Evolutionary conservation across 108 stramenopile species (phyloP).

Genomic region (Heterococcus sp.): DNA sequence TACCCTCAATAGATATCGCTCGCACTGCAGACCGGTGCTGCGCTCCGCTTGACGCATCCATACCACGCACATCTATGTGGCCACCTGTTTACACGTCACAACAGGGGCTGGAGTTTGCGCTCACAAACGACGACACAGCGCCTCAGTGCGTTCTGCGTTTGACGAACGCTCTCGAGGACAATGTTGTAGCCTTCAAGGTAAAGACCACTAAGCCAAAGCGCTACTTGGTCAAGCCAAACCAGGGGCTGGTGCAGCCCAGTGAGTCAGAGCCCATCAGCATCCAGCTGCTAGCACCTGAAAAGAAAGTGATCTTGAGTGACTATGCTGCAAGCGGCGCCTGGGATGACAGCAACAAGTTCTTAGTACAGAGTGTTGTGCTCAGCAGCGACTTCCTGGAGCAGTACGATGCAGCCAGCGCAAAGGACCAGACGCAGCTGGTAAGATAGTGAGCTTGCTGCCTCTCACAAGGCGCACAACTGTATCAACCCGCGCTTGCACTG

Average conservation of each 20-base stretch:
- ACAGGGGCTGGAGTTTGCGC: conserved; percentile 18
- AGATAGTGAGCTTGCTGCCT: no score
- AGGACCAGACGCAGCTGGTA: neutral
- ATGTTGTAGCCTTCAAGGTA: conserved; percentile 32
- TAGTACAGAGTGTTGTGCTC: conserved; percentile 17
- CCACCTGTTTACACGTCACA: no score
- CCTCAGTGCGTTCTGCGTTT: conserved; percentile 19
- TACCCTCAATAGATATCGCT: no score
- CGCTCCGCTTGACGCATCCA: no score
- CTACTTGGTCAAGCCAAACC: conserved; percentile 35
- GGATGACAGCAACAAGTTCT: conserved; percentile 34
- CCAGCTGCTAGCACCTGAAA: conserved; percentile 27
- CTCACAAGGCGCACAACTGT: no score
- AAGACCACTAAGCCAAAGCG: conserved; percentile 48
- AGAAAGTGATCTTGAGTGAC: conserved; percentile 13
- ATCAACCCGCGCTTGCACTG: no score
- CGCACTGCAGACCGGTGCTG: no score
- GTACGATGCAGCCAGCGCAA: neutral
- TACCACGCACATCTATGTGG: no score
- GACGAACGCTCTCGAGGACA: conserved; percentile 7
- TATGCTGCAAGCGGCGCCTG: conserved; percentile 2
- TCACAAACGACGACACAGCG: conserved; percentile 8
- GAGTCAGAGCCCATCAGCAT: conserved; percentile 6
- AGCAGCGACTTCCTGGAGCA: neutral
- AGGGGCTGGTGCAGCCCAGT: conserved; percentile 18